Conservation (phyloP, 2,329 filamentous ascomycete species). For the Waltergamsia citrina region DNA sequence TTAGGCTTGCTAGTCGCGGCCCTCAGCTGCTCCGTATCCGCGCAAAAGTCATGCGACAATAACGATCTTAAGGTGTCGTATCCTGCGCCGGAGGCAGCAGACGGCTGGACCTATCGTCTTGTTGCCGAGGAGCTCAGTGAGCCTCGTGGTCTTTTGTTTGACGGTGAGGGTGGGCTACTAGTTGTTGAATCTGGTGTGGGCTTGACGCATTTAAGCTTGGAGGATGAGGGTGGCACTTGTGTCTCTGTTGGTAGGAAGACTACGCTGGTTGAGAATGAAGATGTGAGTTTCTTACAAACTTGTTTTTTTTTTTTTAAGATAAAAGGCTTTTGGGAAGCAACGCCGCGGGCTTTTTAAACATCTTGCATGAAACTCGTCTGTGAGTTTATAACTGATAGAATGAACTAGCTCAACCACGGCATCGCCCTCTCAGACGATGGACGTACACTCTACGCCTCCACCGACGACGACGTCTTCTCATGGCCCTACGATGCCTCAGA, state of each 20-base stretch:
- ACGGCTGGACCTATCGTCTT: slow-evolving; percentile 34
- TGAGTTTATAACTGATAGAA: neutral
- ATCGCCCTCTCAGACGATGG: slow-evolving; percentile 43
- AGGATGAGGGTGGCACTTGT: slow-evolving; percentile 32
- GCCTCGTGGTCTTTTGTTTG: slow-evolving; percentile 36
- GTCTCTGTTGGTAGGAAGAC: slow-evolving; percentile 23
- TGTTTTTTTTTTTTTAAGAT: neutral
- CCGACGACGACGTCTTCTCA: slow-evolving; percentile 45
- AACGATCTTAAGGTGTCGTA: slow-evolving; percentile 24
- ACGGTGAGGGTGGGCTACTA: slow-evolving; percentile 32
- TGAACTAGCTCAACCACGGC: slow-evolving; percentile 47
- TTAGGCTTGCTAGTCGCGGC: neutral
- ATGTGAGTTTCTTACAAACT: slow-evolving; percentile 16
- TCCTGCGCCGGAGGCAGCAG: slow-evolving; percentile 24
- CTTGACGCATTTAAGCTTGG: slow-evolving; percentile 27
- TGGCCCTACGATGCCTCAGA: slow-evolving; percentile 48
- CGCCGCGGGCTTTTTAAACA: no score
- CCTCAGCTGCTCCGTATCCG: neutral
- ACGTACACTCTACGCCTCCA: slow-evolving; percentile 47
- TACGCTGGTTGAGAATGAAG: slow-evolving; percentile 22
- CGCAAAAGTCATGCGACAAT: slow-evolving; percentile 14
- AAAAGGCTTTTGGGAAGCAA: neutral
- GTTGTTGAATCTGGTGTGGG: slow-evolving; percentile 33
- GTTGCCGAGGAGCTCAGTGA: slow-evolving; percentile 28
- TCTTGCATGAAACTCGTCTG: no score